Base-by-base conservation (phyloP, 768 basidiomycete species). In the Boletus barrowsii region DNA sequence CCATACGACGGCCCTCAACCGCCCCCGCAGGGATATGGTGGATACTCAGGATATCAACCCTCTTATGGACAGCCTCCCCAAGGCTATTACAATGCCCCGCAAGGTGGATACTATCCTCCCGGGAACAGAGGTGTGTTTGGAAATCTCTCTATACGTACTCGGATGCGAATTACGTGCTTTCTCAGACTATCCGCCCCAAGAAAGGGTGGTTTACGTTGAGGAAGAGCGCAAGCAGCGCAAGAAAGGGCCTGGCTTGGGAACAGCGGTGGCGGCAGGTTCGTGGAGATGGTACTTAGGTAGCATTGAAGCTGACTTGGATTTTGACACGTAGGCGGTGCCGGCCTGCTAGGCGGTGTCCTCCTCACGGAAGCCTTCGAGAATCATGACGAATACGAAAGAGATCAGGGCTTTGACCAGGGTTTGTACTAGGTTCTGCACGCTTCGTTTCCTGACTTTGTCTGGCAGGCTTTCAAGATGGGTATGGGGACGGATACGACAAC, bases 291-390 rank as follows among this genome's bases (percentile, higher is more conserved):
- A 29, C 37, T 39, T 48, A 32, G 49, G 39, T 44, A 20, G 35
- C 11, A 40, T 29, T 26, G 17, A 43, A 26, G 13, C 54, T 57
- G 22, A 61, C 55, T 33, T 22, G 36, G 29, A 36, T 37, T 42
- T 47, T 32, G 51, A 17, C 49, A 48, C 24, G 51, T 55, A 79
- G 86, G 77, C 58, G 86, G 80, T 62, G 86, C 75, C 15, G 88
- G 84, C 54, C 65, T 88, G n/a, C 64, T 86, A n/a, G 86, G 81
- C 37, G 88, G 87, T 54, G 71, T 73, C 3, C 66, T 88, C 42
- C 62, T 88, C 37, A 78, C 62, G 35, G 74, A 83, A 42, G 81
- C 78, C 0, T 55, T 83, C 30, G 83, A 83, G 42, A 67, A 70
- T 54, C 71, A 76, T 44, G 46, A 77, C 32, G 73, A 75, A 0